A percentile compares a stretch with the other conserved stretches of the same genome.
Conservation (phyloP, 2,329 filamentous ascomycete genomes). For the Penicillium oxalicum region DNA sequence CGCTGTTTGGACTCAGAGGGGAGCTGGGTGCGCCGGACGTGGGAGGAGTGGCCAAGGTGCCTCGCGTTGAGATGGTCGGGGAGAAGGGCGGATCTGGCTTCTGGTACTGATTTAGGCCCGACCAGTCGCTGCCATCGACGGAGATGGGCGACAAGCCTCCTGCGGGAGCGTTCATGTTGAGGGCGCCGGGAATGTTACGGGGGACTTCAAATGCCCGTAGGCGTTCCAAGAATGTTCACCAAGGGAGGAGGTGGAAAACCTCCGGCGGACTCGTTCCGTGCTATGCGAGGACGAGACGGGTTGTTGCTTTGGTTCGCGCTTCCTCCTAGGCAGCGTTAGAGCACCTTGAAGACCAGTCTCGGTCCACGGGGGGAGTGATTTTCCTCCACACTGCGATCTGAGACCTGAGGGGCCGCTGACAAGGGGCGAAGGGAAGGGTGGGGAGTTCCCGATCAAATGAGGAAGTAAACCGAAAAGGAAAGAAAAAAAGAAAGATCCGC, state of each 20-base stretch:
- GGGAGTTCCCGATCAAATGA: slow-evolving; percentile 1
- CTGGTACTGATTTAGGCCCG: slow-evolving; percentile 62
- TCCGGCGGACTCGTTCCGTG: background rate
- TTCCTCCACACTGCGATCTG: slow-evolving; percentile 9
- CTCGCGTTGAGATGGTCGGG: slow-evolving; percentile 45
- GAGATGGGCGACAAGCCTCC: slow-evolving; percentile 76
- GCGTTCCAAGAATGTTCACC: background rate
- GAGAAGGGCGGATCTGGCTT: slow-evolving; percentile 38
- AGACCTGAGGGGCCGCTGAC: slow-evolving; percentile 10
- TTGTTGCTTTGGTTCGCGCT: background rate
- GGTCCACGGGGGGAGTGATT: slow-evolving; percentile 4
- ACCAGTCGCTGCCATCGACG: slow-evolving; percentile 76
- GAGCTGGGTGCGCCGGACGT: slow-evolving; percentile 55
- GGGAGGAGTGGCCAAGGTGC: slow-evolving; percentile 60
- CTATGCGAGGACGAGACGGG: background rate
- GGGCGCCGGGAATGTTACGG: slow-evolving; percentile 8
- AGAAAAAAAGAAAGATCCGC: background rate
- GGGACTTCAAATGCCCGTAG: slow-evolving; percentile 4
- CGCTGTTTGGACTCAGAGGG: slow-evolving; percentile 54
- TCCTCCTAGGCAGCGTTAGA: slow-evolving; percentile 3
- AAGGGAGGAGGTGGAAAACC: too few species aligned
- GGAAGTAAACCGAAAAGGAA: background rate
- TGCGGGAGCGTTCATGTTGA: slow-evolving; percentile 64
- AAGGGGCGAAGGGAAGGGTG: slow-evolving; percentile 5
- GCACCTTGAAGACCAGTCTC: slow-evolving; percentile 4